Percentiles rank a stretch among this genome's conserved stretches.
phyloP scores from a whole-genome alignment of 192 early-diverging fungal genomes.

The Fimicolochytrium jonesii region DNA sequence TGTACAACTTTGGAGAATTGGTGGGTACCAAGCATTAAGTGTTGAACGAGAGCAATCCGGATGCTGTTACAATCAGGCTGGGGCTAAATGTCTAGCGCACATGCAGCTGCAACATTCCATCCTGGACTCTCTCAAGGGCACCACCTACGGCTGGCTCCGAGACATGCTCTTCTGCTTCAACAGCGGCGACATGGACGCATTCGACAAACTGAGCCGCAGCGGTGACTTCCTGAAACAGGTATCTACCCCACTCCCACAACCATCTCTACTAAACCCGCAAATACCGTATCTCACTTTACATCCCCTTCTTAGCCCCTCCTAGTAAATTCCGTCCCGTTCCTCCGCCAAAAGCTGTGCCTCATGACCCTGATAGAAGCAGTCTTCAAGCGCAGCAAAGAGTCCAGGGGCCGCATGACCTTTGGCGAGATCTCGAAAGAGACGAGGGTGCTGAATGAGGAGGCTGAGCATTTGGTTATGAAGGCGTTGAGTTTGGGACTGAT shows the following conservation, averaged over 20 bases:
- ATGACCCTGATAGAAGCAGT: slow-evolving; percentile 96
- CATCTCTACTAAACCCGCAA: neutral
- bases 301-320: slow-evolving; percentile 64
- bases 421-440: slow-evolving; percentile 77
- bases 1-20: slow-evolving; percentile 99
- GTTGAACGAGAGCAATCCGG: too few species aligned
- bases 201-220: slow-evolving; percentile 65
- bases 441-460: slow-evolving; percentile 70
- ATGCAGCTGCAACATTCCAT: slow-evolving; percentile 85
- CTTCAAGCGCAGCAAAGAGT: slow-evolving; percentile 76
- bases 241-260: neutral
- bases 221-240: slow-evolving; percentile 65
- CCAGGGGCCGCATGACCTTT: slow-evolving; percentile 76
- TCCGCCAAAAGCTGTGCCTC: slow-evolving; percentile 94
- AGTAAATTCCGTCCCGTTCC: slow-evolving; percentile 63
- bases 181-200: slow-evolving; percentile 84
- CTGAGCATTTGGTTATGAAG: slow-evolving; percentile 98
- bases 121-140: slow-evolving; percentile 69
- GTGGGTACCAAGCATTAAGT: slow-evolving; percentile 42
- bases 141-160: slow-evolving; percentile 81
- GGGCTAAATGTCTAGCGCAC: too few species aligned
- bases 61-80: too few species aligned
- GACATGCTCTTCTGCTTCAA: slow-evolving; percentile 89
- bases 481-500: slow-evolving; percentile 90
- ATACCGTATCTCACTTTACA: neutral